Conservation (phyloP, 2,329 filamentous ascomycete species). For the Diaporthe ampelina region DNA sequence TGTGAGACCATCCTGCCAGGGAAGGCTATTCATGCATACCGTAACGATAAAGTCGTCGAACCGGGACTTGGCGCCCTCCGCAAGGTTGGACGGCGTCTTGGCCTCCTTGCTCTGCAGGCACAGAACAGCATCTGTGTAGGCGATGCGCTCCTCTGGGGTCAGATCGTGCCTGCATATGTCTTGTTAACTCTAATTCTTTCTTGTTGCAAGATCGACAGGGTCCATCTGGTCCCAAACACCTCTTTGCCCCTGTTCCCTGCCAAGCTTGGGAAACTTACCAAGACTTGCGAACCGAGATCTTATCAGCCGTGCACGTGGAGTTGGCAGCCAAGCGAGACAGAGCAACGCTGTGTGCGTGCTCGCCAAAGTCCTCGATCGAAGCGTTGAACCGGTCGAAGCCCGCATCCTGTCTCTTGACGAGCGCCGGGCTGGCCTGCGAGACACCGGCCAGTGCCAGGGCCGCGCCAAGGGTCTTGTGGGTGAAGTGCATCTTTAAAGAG, state of each 20-base stretch:
- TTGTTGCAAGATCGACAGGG: background rate
- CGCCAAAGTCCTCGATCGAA: conserved; percentile 22
- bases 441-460: conserved; percentile 7
- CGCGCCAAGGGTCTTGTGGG: conserved; percentile 12
- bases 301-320: conserved; percentile 30
- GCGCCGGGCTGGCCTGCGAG: conserved; percentile 7
- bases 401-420: conserved; percentile 17
- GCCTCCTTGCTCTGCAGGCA: conserved; percentile 49
- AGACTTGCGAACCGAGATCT: conserved; percentile 30
- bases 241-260: background rate
- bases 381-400: conserved; percentile 15
- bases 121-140: conserved; percentile 48
- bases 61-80: conserved; percentile 49
- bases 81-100: conserved; percentile 44
- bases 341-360: conserved; percentile 16
- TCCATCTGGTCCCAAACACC: background rate
- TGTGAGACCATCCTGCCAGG: conserved; percentile 44
- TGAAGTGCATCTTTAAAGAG: conserved; percentile 17
- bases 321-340: conserved; percentile 17
- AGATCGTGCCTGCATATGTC: conserved; percentile 48
- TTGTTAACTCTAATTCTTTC: conserved; percentile 1
- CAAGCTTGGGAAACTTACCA: conserved; percentile 10
- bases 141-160: conserved; percentile 46
- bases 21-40: conserved; percentile 44
- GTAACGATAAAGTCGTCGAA: conserved; percentile 51